A percentile compares a stretch with the other conserved stretches of the same genome.
These are phyloP conservation scores for Mycosphaerella arachidis DNA, from an alignment of 2,329 filamentous ascomycete genomes.

Conservation along the genomic window DNA sequence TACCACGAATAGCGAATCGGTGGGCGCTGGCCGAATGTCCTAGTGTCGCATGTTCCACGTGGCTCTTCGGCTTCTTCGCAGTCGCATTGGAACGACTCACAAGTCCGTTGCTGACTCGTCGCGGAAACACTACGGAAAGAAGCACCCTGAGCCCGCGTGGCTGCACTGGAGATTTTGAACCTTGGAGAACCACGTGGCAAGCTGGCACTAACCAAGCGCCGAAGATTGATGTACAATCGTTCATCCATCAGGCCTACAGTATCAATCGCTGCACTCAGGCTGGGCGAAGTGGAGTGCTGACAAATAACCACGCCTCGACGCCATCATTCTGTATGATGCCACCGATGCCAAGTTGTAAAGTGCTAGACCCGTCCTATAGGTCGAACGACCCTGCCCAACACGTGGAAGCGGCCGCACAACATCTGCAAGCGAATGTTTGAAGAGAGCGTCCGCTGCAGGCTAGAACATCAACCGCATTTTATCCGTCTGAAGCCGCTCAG, in stretches of 20 bases:
- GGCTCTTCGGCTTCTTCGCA: neutral
- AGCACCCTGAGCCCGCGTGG: neutral
- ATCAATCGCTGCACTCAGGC: neutral
- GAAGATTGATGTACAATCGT: neutral
- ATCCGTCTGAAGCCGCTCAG: neutral
- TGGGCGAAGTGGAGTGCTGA: neutral
- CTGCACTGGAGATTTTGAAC: neutral
- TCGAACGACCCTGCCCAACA: neutral
- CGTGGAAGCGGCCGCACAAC: constrained; percentile 1
- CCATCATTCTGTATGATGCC: constrained; percentile 1
- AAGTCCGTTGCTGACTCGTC: no score
- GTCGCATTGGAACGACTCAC: neutral
- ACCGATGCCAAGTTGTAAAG: neutral
- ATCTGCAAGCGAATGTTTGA: neutral
- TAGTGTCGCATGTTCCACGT: neutral
- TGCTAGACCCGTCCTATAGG: neutral
- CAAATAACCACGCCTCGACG: neutral
- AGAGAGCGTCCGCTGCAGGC: neutral
- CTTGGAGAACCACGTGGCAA: neutral
- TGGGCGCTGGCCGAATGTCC: neutral
- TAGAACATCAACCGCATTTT: neutral
- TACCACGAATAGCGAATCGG: neutral
- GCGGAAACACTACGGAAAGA: neutral
- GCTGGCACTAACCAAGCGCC: neutral
- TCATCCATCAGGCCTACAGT: neutral